Evolutionary conservation across 2,329 filamentous ascomycete species (phyloP), one percentile per base, ranked within the genome.

Genomic region (Fusarium tricinctum): DNA sequence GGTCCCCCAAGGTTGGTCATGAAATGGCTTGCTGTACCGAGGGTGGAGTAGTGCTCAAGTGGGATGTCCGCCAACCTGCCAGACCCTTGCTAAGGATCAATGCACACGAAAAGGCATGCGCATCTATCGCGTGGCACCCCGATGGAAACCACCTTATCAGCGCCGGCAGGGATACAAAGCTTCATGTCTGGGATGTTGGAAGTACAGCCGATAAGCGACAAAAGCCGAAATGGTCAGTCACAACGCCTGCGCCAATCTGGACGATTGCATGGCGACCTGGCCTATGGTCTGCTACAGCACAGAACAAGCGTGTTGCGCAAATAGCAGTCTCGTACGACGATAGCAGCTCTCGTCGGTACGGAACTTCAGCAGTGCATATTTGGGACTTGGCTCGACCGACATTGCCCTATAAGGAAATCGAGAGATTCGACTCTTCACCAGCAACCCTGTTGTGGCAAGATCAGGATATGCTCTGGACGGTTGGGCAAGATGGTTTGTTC

Each of bases 331-430:
- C 86, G 2, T 89, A 91, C 72, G 85, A 90, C 60, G 87, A 88
- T 68, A 81, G 81, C 42, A 84, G 83, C 69, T 77, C 82, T 43
- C 85, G 83, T 58, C 81, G 84, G 10, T 84, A 85, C 53, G 88
- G 87, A 42, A 85, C 86, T 43, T 86, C 83, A 28, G 81, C 84
- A 0, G 87, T 91, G 15, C 88, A 91, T 58, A 81, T 91, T 20
- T 92, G 89, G 88, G 89, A 92, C 73, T 78, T 92, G n/a, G 89
- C 88, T 8, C 82, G 89, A 32, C 88, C 89, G 2, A 86, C 88
- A 2, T 84, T 91, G 81, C 88, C 89, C 0, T 91, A 89, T 73
- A 89, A 90, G 67, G 86, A 89, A 69, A 84, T 91, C 46, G 86
- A 89, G 60, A 79, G 85, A 39, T 91, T 90, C 66, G 84, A 87